Evolutionary conservation across 805 yeast genomes (phyloP).

Genomic region (Ogataea ganodermae): DNA sequence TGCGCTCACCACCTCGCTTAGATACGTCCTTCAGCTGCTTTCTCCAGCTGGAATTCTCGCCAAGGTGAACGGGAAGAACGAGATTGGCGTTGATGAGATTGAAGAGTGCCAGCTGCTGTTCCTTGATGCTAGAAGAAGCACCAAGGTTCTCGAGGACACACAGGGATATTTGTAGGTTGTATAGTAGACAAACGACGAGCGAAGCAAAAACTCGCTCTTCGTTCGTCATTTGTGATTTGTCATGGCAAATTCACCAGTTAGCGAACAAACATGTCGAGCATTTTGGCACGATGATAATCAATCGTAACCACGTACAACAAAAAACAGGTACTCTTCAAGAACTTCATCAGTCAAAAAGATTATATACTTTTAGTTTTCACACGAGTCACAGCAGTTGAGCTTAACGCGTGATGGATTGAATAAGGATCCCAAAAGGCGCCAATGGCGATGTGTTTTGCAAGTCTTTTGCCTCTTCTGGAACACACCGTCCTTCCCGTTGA

Average conservation of each 20-base stretch:
- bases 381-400: too few relatives aligned
- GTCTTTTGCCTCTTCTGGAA: too few relatives aligned
- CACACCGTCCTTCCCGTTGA: too few relatives aligned
- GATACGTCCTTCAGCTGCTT: slow-evolving; percentile 90
- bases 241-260: not conserved
- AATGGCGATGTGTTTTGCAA: too few relatives aligned
- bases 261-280: too few relatives aligned
- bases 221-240: not conserved
- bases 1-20: slow-evolving; percentile 84
- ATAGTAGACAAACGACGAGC: not conserved
- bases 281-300: too few relatives aligned
- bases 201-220: not conserved
- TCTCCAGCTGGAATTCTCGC: slow-evolving; percentile 89
- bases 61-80: slow-evolving; percentile 67
- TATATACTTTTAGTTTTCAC: too few relatives aligned
- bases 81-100: slow-evolving; percentile 70
- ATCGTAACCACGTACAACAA: too few relatives aligned
- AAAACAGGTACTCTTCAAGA: too few relatives aligned
- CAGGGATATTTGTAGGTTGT: slow-evolving; percentile 29
- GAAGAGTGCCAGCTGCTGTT: slow-evolving; percentile 86
- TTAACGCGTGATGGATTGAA: too few relatives aligned
- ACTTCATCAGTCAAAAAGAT: too few relatives aligned
- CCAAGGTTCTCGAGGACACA: slow-evolving; percentile 71
- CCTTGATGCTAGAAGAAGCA: slow-evolving; percentile 87
- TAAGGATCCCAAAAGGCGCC: too few relatives aligned